Percentiles rank a stretch among this genome's conserved stretches.
phyloP scores from a whole-genome alignment of 768 basidiomycete species.

The Mycena maculata region DNA sequence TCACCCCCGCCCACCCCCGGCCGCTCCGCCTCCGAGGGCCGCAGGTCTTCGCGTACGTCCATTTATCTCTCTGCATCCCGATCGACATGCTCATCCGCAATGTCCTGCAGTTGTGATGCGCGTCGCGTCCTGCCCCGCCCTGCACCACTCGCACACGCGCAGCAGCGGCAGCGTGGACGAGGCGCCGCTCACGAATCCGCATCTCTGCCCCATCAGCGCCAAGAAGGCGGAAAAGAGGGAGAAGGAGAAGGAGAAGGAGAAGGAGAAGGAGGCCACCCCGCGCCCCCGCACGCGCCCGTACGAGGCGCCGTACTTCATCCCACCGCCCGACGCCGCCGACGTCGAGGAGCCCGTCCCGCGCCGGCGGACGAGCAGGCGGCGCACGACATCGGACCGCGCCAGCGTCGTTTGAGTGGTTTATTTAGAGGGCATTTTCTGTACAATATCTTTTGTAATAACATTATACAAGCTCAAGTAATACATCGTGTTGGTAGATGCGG shows the following conservation, averaged over 20 bases:
- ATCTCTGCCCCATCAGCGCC: background rate
- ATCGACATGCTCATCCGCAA: background rate
- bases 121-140: conserved; percentile 24
- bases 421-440: no score
- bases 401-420: no score
- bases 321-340: conserved; percentile 26
- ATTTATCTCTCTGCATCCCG: background rate
- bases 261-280: conserved; percentile 5
- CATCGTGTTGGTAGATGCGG: no score
- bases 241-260: background rate
- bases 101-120: conserved; percentile 19
- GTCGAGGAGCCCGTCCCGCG: conserved; percentile 23
- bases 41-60: background rate
- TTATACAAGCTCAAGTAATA: no score
- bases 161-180: background rate
- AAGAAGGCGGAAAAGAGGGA: no score
- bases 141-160: no score
- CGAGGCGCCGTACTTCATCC: conserved; percentile 34
- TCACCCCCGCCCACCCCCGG: background rate
- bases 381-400: conserved; percentile 19
- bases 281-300: conserved; percentile 34
- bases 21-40: conserved; percentile 1
- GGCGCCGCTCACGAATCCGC: no score
- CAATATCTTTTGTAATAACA: no score
- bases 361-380: conserved; percentile 20